These are phyloP conservation scores for Cryomyces antarcticus DNA, from an alignment of 495 filamentous ascomycete species.

Conservation along the genomic window DNA sequence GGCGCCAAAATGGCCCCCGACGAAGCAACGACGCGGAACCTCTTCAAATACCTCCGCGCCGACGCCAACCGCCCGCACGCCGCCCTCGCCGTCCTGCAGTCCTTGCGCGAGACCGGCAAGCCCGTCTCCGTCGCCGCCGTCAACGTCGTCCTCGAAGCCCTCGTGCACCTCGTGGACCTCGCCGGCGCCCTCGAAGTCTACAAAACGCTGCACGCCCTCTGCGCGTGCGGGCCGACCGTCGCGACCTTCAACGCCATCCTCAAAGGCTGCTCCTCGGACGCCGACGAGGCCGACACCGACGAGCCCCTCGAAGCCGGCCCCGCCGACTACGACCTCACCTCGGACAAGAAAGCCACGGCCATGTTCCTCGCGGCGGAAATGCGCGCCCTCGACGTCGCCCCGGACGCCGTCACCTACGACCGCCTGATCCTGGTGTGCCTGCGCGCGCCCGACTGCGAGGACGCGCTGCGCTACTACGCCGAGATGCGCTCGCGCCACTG, in stretches of 20 bases:
- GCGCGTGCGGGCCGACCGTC: conserved; percentile 25
- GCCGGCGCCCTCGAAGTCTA: conserved; percentile 46
- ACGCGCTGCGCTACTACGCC: conserved; percentile 29
- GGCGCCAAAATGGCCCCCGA: conserved; percentile 32
- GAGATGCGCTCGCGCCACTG: conserved; percentile 26
- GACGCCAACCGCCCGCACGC: conserved; percentile 17
- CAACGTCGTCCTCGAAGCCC: conserved; percentile 41
- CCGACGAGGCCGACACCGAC: conserved; percentile 10
- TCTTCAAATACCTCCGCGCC: conserved; percentile 26
- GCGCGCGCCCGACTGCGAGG: conserved; percentile 28
- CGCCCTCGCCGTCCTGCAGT: conserved; percentile 32
- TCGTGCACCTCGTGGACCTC: conserved; percentile 22
- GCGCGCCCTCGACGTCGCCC: conserved; percentile 36
- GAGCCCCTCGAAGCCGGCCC: not conserved
- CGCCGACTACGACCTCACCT: not conserved
- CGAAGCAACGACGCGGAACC: conserved; percentile 33
- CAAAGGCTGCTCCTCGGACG: conserved; percentile 26
- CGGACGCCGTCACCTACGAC: conserved; percentile 44
- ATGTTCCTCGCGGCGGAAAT: conserved; percentile 61
- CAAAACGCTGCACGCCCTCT: conserved; percentile 44
- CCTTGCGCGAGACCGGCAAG: conserved; percentile 25
- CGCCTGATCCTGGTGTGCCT: conserved; percentile 46
- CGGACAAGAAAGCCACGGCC: conserved; percentile 27
- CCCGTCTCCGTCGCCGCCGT: conserved; percentile 33
- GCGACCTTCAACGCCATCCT: conserved; percentile 51